Base-by-base conservation (phyloP, 208 protist genomes). In the Trypanosoma avium region DNA sequence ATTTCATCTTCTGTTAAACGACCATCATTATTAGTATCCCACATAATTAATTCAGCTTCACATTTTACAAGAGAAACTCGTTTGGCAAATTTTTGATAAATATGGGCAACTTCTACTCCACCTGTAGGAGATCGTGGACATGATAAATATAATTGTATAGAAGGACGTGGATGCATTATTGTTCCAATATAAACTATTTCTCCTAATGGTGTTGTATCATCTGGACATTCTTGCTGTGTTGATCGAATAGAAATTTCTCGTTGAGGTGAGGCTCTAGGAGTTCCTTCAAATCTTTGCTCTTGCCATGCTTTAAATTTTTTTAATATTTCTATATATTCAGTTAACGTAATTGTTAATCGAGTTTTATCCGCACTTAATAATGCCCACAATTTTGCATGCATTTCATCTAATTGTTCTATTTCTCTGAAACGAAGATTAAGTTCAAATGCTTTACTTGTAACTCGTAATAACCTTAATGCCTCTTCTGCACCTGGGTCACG, bases 1-100 rank as follows among this genome's bases (percentile, higher is more conserved):
- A 97, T 60, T 53, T 97, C 91, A 49, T 91, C 75, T 63, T 97
- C 91, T 0, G 84, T 82, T 19, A 97, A 75, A 7, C 77, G 75
- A 2, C 91, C 91, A 58, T 95, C 86, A 67, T 82, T 86, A 75
- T 96, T 90, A 60, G 56, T 74, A 63, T 97, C 89, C 75, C 82
- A 93, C 76, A 91, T 83, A 12, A 90, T 66, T 13, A 97, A 69
- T 67, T 92, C 83, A 45, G 86, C 83, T 57, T 92, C 80, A 47
- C 77, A 93, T 72, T 93, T 90, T 9, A 95, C 72, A 0, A 93
- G 71, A 12, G 91, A 92, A n/a, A 93, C 85, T 53, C 91, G 72
- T 65, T 88, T 92, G 24, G 79, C 77, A 61, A 92, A 93, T n/a
- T 59, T 54, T 38, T 90, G 76, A 26, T 80, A 95, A 45, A 95